Percentiles rank a stretch among this genome's conserved stretches.
Evolutionary conservation across 306 rosid genomes (phyloP).

Genomic region (Ormosia emarginata): DNA sequence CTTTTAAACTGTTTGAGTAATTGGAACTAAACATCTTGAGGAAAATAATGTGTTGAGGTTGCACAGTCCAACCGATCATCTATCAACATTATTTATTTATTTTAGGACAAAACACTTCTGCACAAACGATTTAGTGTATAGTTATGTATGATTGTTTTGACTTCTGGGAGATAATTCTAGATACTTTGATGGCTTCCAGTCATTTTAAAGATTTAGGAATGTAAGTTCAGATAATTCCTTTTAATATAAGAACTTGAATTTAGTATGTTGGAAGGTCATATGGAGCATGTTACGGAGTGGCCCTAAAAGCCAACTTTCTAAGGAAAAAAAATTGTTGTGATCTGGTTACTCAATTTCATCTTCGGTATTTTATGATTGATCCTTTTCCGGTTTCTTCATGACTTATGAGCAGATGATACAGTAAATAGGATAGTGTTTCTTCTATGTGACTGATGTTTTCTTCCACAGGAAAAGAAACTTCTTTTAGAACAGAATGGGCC

Average conservation of each 20-base stretch:
- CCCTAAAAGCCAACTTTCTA: not conserved
- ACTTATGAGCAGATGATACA: not conserved
- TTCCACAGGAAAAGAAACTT: constrained; percentile 78
- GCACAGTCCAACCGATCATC: not conserved
- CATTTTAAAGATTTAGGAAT: not conserved
- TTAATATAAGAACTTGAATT: not conserved
- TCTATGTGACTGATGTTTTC: constrained; percentile 9
- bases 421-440: not conserved
- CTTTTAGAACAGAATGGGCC: constrained; percentile 81
- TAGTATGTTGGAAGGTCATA: not conserved
- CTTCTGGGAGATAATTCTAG: not conserved
- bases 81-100: not conserved
- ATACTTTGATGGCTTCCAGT: not conserved
- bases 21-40: not conserved
- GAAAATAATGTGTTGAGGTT: not conserved
- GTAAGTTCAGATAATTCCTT: not conserved
- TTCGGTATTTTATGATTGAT: not conserved
- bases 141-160: not conserved
- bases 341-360: constrained; percentile 3
- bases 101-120: not conserved
- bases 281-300: not conserved
- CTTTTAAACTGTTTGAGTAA: not conserved
- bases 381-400: not conserved
- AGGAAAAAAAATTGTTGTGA: not conserved
- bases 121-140: not conserved